These are phyloP conservation scores for Nyssa sinensis DNA, from an alignment of 148 eudicot species.

Conservation along the genomic window DNA sequence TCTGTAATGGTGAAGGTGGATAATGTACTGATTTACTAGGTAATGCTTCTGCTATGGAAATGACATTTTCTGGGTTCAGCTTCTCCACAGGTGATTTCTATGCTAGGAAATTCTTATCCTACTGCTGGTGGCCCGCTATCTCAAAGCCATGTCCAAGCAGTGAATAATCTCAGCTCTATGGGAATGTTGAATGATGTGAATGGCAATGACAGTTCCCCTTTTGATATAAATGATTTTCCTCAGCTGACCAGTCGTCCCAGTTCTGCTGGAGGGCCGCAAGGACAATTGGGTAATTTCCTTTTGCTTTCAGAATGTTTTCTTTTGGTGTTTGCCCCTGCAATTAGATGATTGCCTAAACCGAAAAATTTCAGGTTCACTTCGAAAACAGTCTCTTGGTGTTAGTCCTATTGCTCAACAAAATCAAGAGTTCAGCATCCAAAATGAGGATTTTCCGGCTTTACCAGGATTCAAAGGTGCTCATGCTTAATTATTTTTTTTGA, in stretches of 20 bases:
- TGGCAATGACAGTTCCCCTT: conserved; percentile 79
- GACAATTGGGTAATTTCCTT: conserved; percentile 68
- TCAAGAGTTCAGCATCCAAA: conserved; percentile 97
- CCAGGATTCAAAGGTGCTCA: conserved; percentile 89
- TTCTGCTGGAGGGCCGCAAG: conserved; percentile 97
- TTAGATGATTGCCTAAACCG: conserved; percentile 20
- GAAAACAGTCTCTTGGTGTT: conserved; percentile 90
- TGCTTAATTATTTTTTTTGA: no score
- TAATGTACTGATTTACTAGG: neutral
- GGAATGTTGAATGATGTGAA: conserved; percentile 87
- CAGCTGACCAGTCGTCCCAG: conserved; percentile 88
- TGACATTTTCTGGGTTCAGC: conserved; percentile 49
- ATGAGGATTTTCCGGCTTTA: conserved; percentile 97
- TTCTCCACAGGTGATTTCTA: conserved; percentile 88
- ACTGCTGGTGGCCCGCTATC: conserved; percentile 76
- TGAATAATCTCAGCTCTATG: conserved; percentile 72
- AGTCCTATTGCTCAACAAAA: conserved; percentile 93
- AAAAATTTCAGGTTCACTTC: conserved; percentile 64
- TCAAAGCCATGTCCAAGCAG: conserved; percentile 77
- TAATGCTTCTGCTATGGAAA: conserved; percentile 6
- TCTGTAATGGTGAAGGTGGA: neutral
- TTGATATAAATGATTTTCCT: conserved; percentile 94
- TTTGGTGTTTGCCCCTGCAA: conserved; percentile 15
- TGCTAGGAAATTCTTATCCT: conserved; percentile 86
- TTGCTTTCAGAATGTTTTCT: neutral